Conservation (phyloP, 306 rosid species). For the Chamaecrista fasciculata region DNA sequence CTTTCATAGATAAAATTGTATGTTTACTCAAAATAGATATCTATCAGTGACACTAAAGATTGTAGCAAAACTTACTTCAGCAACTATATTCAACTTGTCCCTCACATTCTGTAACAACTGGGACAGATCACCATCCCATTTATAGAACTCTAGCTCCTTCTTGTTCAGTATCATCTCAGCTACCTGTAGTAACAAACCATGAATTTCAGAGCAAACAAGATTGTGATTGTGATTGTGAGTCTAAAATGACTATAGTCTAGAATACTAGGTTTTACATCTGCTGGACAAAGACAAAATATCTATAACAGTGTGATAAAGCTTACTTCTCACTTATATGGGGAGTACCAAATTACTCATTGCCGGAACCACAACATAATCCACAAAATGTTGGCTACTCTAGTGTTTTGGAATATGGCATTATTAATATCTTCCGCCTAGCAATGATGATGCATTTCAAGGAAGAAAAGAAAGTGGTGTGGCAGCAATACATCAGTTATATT, state of each 20-base stretch:
- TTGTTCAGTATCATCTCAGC: slow-evolving; percentile 67
- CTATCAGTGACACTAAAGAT: too few species aligned
- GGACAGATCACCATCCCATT: slow-evolving; percentile 88
- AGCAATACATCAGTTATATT: background rate
- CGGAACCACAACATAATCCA: slow-evolving; percentile 3
- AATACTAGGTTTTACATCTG: slow-evolving; percentile 1
- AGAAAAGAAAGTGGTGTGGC: background rate
- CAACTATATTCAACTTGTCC: slow-evolving; percentile 84
- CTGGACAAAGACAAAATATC: background rate
- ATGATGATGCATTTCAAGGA: slow-evolving; percentile 7
- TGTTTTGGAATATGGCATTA: background rate
- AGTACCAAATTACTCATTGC: background rate
- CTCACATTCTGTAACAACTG: slow-evolving; percentile 84
- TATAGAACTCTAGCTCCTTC: slow-evolving; percentile 81
- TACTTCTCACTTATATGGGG: too few species aligned
- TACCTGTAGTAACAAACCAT: slow-evolving; percentile 48
- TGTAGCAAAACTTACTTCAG: slow-evolving; percentile 50
- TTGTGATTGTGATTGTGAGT: background rate
- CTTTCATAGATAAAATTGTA: too few species aligned
- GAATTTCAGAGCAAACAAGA: background rate
- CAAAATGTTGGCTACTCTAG: too few species aligned
- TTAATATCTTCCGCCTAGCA: background rate
- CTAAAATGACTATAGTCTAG: background rate
- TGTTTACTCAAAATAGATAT: too few species aligned
- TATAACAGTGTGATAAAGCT: slow-evolving; percentile 2